phyloP scores from a whole-genome alignment of 2,329 filamentous ascomycete genomes.

The Thielaviopsis musarum region DNA sequence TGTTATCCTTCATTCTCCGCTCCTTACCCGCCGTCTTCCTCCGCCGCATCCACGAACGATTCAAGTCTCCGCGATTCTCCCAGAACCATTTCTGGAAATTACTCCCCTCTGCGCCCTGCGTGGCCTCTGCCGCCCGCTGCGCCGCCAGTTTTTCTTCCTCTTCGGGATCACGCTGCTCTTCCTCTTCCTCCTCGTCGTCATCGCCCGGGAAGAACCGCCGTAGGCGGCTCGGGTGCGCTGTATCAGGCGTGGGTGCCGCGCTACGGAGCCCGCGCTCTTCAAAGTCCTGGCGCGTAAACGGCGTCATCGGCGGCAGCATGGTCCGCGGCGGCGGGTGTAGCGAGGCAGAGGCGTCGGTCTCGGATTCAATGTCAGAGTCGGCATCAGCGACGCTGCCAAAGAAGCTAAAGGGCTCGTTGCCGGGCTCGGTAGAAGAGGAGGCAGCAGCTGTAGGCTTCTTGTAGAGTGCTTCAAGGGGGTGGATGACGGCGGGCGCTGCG shows the following conservation, averaged over 20 bases:
- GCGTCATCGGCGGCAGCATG: conserved; percentile 51
- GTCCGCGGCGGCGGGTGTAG: conserved; percentile 9
- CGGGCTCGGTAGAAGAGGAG: conserved; percentile 17
- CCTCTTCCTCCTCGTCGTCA: conserved; percentile 29
- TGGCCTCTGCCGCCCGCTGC: conserved; percentile 7
- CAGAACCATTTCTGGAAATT: conserved; percentile 55
- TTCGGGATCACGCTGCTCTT: conserved; percentile 17
- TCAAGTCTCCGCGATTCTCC: conserved; percentile 47
- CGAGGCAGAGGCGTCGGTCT: conserved; percentile 14
- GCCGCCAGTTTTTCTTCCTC: conserved; percentile 14
- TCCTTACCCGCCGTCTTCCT: conserved; percentile 47
- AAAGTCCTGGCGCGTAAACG: conserved; percentile 64
- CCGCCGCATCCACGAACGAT: conserved; percentile 48
- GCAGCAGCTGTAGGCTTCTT: conserved; percentile 40
- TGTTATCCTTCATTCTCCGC: conserved; percentile 49
- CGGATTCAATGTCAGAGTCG: conserved; percentile 24
- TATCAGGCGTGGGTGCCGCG: conserved; percentile 88
- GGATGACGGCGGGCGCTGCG: conserved; percentile 38
- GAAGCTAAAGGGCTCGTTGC: conserved; percentile 54
- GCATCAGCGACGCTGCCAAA: conserved; percentile 40
- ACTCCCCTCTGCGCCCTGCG: conserved; percentile 17
- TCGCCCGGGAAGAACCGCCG: conserved; percentile 41
- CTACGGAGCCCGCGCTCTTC: conserved; percentile 62
- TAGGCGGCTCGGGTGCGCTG: conserved; percentile 53
- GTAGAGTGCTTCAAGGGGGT: conserved; percentile 85